These are phyloP conservation scores for Trichoderma lentiforme DNA, from an alignment of 2,329 filamentous ascomycete genomes.

Conservation along the genomic window DNA sequence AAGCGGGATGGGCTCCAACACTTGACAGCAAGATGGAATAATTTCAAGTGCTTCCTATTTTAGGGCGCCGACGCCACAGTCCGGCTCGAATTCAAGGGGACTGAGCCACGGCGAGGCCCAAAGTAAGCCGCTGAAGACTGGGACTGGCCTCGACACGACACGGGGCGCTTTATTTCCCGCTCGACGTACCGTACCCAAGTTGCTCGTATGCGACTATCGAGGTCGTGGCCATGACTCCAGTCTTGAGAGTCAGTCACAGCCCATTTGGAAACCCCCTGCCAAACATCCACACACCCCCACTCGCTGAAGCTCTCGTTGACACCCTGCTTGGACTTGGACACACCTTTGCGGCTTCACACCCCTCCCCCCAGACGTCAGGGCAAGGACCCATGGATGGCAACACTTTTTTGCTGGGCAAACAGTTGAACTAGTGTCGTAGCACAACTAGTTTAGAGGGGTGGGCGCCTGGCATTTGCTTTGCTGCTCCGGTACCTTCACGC, in stretches of 20 bases:
- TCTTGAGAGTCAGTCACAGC: background rate
- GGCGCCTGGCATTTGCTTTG: background rate
- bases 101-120: background rate
- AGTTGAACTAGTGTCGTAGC: background rate
- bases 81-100: background rate
- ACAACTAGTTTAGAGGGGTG: background rate
- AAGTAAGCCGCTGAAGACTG: background rate
- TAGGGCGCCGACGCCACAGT: background rate
- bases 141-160: background rate
- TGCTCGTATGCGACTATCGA: background rate
- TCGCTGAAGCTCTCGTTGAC: conserved; percentile 7
- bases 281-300: conserved; percentile 17
- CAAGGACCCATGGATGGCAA: conserved; percentile 6
- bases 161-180: background rate
- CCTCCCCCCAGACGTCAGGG: background rate
- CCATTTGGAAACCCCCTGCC: background rate
- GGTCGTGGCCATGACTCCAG: background rate
- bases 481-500: conserved; percentile 14
- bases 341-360: background rate
- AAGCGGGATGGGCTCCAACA: background rate
- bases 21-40: background rate
- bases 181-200: background rate
- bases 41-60: background rate
- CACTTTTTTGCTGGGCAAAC: conserved; percentile 1
- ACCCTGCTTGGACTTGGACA: background rate